phyloP scores from a whole-genome alignment of 176 grass and related monocot genomes.

The Aechmea fasciata region DNA sequence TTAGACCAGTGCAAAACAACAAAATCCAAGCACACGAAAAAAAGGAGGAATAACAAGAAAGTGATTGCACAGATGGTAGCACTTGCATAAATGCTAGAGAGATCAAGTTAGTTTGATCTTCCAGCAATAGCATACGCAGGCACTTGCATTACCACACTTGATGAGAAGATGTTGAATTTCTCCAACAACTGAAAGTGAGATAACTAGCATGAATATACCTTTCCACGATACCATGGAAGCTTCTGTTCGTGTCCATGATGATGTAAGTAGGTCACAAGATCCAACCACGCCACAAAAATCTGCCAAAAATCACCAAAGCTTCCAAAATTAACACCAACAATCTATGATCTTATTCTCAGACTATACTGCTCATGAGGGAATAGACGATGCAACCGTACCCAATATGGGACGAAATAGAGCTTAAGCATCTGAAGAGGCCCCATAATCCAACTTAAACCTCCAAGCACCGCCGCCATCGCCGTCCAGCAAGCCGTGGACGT shows the following conservation, averaged over 20 bases:
- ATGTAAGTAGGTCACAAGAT: conserved; percentile 93
- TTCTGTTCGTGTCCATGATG: conserved; percentile 91
- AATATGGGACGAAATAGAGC: conserved; percentile 69
- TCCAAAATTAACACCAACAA: conserved; percentile 7
- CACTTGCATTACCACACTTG: neutral
- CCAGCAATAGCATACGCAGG: neutral
- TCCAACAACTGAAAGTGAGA: neutral
- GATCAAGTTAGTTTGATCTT: too few relatives aligned
- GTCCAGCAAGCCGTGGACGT: conserved; percentile 68
- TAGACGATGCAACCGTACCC: conserved; percentile 29
- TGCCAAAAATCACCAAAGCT: conserved; percentile 32
- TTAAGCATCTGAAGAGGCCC: conserved; percentile 72
- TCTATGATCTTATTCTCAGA: neutral
- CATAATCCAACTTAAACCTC: conserved; percentile 61
- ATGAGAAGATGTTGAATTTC: neutral
- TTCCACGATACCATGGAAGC: conserved; percentile 94
- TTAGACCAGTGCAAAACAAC: neutral
- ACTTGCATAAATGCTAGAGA: neutral
- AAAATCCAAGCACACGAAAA: neutral
- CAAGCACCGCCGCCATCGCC: conserved; percentile 52
- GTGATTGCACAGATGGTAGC: neutral
- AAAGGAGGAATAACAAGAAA: neutral
- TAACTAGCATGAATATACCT: conserved; percentile 33
- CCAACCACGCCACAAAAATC: conserved; percentile 90
- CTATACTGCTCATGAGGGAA: neutral